These are phyloP conservation scores for Tulasnella sp. DNA, from an alignment of 768 basidiomycete species.

Conservation along the genomic window DNA sequence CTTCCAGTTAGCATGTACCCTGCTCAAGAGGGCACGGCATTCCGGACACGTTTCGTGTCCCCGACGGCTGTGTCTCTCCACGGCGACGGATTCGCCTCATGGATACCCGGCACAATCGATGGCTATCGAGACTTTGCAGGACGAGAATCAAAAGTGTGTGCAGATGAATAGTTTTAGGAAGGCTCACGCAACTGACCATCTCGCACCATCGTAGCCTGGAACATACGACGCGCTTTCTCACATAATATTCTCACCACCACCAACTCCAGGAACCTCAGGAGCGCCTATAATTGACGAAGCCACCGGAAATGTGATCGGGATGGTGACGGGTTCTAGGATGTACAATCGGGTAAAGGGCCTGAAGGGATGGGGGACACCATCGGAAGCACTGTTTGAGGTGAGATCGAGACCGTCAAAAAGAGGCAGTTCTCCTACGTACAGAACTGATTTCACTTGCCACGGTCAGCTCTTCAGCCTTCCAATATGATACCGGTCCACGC, in stretches of 20 bases:
- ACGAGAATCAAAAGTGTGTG: constrained; percentile 38
- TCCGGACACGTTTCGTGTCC: constrained; percentile 44
- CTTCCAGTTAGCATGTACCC: constrained; percentile 58
- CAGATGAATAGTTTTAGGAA: not conserved
- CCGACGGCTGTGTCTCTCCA: constrained; percentile 30
- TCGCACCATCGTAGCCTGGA: constrained; percentile 36
- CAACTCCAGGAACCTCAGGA: constrained; percentile 55
- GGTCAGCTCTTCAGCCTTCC: not conserved
- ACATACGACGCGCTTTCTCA: constrained; percentile 56
- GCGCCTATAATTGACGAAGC: constrained; percentile 54
- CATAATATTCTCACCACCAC: constrained; percentile 41
- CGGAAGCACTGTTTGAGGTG: constrained; percentile 55
- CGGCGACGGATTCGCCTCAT: constrained; percentile 36
- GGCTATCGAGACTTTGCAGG: constrained; percentile 53
- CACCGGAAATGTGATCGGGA: constrained; percentile 51
- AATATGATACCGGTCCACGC: not conserved
- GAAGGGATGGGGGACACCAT: constrained; percentile 50
- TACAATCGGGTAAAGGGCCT: constrained; percentile 42
- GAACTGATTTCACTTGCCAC: not conserved
- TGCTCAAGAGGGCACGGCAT: constrained; percentile 30
- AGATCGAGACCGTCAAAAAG: constrained; percentile 12
- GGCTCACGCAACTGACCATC: not conserved
- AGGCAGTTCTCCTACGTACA: not conserved
- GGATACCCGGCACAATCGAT: constrained; percentile 39
- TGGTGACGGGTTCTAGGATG: constrained; percentile 50